Evolutionary conservation across 2,329 filamentous ascomycete species (phyloP).

Genomic region (Aotearoamyces nothofagi): DNA sequence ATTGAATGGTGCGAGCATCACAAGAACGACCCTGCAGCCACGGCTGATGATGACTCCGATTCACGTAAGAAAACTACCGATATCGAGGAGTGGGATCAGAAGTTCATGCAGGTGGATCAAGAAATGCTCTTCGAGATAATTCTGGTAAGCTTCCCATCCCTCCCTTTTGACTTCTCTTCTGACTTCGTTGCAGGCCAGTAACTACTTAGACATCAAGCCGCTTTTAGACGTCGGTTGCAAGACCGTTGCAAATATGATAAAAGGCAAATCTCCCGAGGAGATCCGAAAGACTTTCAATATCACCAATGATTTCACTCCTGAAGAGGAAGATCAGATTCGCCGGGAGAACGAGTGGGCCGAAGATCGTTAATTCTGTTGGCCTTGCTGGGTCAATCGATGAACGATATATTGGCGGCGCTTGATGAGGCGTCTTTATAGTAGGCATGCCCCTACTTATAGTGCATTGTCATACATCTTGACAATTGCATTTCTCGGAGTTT

Average conservation of each 20-base stretch:
- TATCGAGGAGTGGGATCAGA: conserved; percentile 99
- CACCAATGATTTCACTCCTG: conserved; percentile 96
- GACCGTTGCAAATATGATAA: conserved; percentile 99
- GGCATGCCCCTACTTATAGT: too few relatives aligned
- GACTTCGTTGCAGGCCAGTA: conserved; percentile 53
- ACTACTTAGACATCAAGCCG: conserved; percentile 98
- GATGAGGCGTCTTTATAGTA: too few relatives aligned
- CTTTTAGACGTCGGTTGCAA: conserved; percentile 97
- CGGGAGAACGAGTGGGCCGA: conserved; percentile 87
- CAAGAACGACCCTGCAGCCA: conserved; percentile 69
- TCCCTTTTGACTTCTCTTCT: background rate
- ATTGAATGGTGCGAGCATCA: conserved; percentile 98
- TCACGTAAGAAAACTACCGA: conserved; percentile 97
- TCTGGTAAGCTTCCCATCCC: conserved; percentile 45
- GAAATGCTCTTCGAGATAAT: conserved; percentile 99
- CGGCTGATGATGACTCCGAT: conserved; percentile 80
- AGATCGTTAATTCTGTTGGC: conserved; percentile 60
- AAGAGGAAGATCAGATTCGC: conserved; percentile 96
- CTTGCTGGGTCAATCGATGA: too few relatives aligned
- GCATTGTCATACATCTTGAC: too few relatives aligned
- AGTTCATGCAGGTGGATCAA: conserved; percentile 99
- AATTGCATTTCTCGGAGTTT: too few relatives aligned
- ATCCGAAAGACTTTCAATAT: conserved; percentile 99
- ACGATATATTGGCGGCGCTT: too few relatives aligned
- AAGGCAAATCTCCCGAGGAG: conserved; percentile 98